Evolutionary conservation across 2,329 filamentous ascomycete species (phyloP).

Genomic region (Thielaviopsis populi): DNA sequence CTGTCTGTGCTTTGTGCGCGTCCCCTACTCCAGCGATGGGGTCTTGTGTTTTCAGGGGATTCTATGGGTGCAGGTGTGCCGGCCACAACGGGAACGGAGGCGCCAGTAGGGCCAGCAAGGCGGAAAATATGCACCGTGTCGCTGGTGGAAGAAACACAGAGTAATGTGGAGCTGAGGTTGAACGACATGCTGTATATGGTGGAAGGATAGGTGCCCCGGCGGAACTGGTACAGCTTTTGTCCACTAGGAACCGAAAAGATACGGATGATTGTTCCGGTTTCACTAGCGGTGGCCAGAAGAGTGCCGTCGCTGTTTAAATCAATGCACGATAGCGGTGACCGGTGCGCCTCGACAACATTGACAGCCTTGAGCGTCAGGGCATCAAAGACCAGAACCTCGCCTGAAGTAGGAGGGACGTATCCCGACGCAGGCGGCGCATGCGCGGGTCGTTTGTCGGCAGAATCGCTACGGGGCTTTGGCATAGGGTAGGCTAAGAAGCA

Average conservation of each 20-base stretch:
- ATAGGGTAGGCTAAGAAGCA: conserved; percentile 92
- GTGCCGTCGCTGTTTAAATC: conserved; percentile 87
- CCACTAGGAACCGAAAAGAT: conserved; percentile 86
- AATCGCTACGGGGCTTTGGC: conserved; percentile 53
- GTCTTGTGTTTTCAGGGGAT: conserved; percentile 28
- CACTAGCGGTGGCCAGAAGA: conserved; percentile 81
- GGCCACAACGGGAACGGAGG: conserved; percentile 20
- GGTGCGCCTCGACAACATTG: conserved; percentile 90
- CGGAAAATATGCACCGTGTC: conserved; percentile 97
- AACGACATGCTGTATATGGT: conserved; percentile 99
- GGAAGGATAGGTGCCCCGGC: conserved; percentile 85
- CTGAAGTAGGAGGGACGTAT: conserved; percentile 70
- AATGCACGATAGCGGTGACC: conserved; percentile 78
- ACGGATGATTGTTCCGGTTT: conserved; percentile 93
- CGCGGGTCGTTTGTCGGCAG: conserved; percentile 46
- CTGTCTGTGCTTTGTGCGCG: conserved; percentile 38
- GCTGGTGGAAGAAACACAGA: conserved; percentile 90
- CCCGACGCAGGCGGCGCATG: conserved; percentile 61
- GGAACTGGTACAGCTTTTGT: conserved; percentile 90
- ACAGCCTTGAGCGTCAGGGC: conserved; percentile 78
- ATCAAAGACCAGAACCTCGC: conserved; percentile 88
- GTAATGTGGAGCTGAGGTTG: conserved; percentile 79
- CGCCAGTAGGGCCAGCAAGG: conserved; percentile 38
- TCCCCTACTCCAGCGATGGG: conserved; percentile 37
- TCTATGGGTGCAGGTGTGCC: conserved; percentile 25